Conservation (phyloP, 2,329 filamentous ascomycete genomes). For the Xylariaceae sp. region DNA sequence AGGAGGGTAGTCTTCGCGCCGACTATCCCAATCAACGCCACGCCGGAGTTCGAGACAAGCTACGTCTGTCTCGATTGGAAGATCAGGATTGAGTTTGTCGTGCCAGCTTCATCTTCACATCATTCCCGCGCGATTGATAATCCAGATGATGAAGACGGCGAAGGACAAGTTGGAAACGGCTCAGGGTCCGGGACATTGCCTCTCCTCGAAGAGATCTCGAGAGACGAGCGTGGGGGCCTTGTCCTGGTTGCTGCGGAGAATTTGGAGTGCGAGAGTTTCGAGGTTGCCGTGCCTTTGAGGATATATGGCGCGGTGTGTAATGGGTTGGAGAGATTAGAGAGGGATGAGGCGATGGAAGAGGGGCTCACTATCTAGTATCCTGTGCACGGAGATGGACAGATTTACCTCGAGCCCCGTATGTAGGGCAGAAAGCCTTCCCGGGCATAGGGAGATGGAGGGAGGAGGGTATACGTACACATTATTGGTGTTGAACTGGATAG, state of each 20-base stretch:
- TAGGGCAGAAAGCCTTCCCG: too few species aligned
- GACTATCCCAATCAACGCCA: conserved; percentile 78
- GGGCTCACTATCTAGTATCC: conserved; percentile 26
- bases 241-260: conserved; percentile 76
- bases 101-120: conserved; percentile 49
- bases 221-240: conserved; percentile 72
- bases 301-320: conserved; percentile 69
- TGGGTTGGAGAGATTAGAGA: conserved; percentile 54
- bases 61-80: conserved; percentile 87
- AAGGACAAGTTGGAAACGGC: background rate
- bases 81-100: conserved; percentile 88
- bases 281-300: conserved; percentile 78
- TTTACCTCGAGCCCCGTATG: too few species aligned
- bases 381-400: too few species aligned
- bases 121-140: conserved; percentile 14
- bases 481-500: too few species aligned
- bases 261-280: conserved; percentile 83
- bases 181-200: conserved; percentile 27
- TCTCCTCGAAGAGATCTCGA: conserved; percentile 75
- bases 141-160: conserved; percentile 22
- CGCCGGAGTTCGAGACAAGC: conserved; percentile 88
- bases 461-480: too few species aligned
- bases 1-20: conserved; percentile 76
- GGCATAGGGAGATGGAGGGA: too few species aligned
- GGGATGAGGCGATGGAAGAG: conserved; percentile 52